Base-by-base conservation (phyloP, 2,329 filamentous ascomycete genomes). In the Neofusicoccum laricinum region DNA sequence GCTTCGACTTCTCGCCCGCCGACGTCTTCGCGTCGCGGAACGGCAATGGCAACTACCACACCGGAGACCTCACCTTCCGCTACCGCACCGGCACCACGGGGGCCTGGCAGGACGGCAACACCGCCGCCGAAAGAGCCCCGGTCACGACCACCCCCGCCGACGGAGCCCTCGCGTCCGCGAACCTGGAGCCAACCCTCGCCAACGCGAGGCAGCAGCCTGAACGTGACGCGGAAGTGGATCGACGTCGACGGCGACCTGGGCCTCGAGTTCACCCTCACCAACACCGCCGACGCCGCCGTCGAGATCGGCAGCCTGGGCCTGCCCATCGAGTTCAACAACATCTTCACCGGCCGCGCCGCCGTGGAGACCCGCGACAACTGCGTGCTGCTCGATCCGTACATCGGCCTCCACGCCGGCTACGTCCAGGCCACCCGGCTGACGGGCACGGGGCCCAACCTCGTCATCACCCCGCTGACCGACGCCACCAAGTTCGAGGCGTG, bases 281-380 rank as follows among this genome's bases (percentile, higher is more conserved):
- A 86, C 65, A 72, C 71, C 0, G 80, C 72, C 0, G 67, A 69
- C 0, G 66, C 70, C 0, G 65, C 74, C 0, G 64, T 88, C 2
- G 85, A 88, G 65, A 72, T 88, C 4, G 86, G 86, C 1, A 82
- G 82, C 53, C 76, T 88, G 1, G 86, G 85, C 0, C 82, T 88
- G 58, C 85, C 85, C 0, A 79, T 84, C 19, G 84, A 86, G 70
- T 86, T 87, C 75, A 88, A 88, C 74, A 88, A 83, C 71, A 86
- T 88, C 68, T 88, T 88, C 69, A 85, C 80, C 12, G 77, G 77
- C 49, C 79, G 84, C 8, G 72, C 75, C 1, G 79, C 84, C 0
- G 73, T 75, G 2, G 80, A 85, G 6, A 85, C 82, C 6, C 80
- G 82, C 61, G 72, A 75, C 0, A 77, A 79, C 30, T 88, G 86